These are phyloP conservation scores for Thielaviopsis musarum DNA, from an alignment of 2,329 filamentous ascomycete genomes.

Conservation along the genomic window DNA sequence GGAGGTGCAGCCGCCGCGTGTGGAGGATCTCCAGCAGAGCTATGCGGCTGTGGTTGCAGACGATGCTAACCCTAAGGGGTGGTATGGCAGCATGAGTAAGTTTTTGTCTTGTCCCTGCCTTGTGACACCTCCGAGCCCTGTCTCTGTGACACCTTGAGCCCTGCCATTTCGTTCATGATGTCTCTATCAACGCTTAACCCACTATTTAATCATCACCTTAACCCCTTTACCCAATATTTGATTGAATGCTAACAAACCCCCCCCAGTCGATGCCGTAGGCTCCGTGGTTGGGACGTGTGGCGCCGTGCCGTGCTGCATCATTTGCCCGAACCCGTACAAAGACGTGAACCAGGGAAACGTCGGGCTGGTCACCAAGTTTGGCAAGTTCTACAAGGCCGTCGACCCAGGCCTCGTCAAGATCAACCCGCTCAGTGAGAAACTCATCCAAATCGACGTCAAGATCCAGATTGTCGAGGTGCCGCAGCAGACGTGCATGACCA, in stretches of 20 bases:
- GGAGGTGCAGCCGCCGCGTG: slow-evolving; percentile 60
- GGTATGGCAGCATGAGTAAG: slow-evolving; percentile 79
- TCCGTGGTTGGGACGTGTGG: slow-evolving; percentile 59
- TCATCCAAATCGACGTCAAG: slow-evolving; percentile 94
- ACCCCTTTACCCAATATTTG: no score
- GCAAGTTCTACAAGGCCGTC: slow-evolving; percentile 83
- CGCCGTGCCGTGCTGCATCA: slow-evolving; percentile 77
- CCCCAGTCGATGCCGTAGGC: slow-evolving; percentile 54
- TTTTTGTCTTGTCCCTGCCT: slow-evolving; percentile 14
- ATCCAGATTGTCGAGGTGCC: slow-evolving; percentile 97
- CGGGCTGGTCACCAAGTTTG: slow-evolving; percentile 89
- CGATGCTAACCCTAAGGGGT: slow-evolving; percentile 58
- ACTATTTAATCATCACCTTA: no score
- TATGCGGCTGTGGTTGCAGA: slow-evolving; percentile 51
- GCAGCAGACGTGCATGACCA: slow-evolving; percentile 96
- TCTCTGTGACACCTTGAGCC: background rate
- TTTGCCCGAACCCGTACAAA: slow-evolving; percentile 93
- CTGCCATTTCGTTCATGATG: no score
- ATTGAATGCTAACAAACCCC: background rate
- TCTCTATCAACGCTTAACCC: no score
- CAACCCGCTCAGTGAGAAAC: slow-evolving; percentile 81
- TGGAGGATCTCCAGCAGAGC: slow-evolving; percentile 70
- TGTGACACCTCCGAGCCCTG: no score
- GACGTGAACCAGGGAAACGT: slow-evolving; percentile 85
- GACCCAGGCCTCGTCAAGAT: slow-evolving; percentile 95